Base-by-base conservation (phyloP, 1,284 basidiomycete species). In the Pyrrhoderma lamaoense region DNA sequence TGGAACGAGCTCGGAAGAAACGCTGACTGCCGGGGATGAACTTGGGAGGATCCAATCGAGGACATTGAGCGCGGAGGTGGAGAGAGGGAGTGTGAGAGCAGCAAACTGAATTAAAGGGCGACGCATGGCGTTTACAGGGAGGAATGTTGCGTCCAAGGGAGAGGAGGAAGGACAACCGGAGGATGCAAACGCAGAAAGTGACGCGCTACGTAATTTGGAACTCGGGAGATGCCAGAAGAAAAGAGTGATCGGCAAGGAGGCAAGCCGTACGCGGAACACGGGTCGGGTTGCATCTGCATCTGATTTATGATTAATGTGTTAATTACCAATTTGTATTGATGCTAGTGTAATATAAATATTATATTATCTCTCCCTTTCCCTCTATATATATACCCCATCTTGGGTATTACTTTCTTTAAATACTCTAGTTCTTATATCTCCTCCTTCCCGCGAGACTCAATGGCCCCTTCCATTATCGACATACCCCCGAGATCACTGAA, bases 401-500 rank as follows among this genome's bases (percentile, higher is more conserved):
- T 31, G 27, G 11, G 27, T 31, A 31, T 31, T 31, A 31, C 7
- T 5, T 31, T 31, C 27, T 31, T 31, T 5, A 31, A 31, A 31
- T 31, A 39, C 42, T 35, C 36, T 47, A 37, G 46, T 42, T 43
- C 11, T 23, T 13, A 14, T 43, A 49, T 27, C 21, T 23, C 14
- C 35, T 25, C 36, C 18, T 37, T 40, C 35, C 37, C 34, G 40
- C 23, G 19, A 42, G n/a, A 45, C 42, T 42, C 47, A 31, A 35
- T 52, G 23, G 19, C 40, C 27, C 36, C 43, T 25, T 22, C 45
- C 25, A 53, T 70, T 53, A 55, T 64, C 45, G 56, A 61, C 8
- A 61, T 82, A 25, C 82, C 83, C 1, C 56, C 8, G 82, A 86
- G 60, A 62, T 85, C 38, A 60, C 71, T 19, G 77, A 85, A 58